Conservation (phyloP, 371 early-diverging fungal genomes). For the Conidiobolus incongruus region DNA sequence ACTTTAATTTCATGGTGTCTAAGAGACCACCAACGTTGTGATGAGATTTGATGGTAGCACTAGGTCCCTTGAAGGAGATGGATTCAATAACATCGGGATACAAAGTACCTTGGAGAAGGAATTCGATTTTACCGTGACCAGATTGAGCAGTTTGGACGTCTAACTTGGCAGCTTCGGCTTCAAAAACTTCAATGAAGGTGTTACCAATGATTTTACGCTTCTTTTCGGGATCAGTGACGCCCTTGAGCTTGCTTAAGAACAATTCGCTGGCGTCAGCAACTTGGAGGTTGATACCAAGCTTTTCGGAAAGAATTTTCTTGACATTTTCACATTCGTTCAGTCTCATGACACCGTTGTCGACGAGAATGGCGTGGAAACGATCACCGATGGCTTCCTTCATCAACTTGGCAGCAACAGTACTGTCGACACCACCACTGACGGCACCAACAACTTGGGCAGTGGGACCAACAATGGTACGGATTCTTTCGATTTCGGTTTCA, state of each 20-base stretch:
- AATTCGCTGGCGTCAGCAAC: slow-evolving; percentile 75
- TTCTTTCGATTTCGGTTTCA: slow-evolving; percentile 88
- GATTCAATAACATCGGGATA: slow-evolving; percentile 97
- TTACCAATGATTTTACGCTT: slow-evolving; percentile 97
- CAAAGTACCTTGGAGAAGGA: slow-evolving; percentile 90
- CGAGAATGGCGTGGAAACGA: slow-evolving; percentile 89
- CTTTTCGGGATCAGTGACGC: slow-evolving; percentile 84
- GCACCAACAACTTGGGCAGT: slow-evolving; percentile 89
- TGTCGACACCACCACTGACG: slow-evolving; percentile 91
- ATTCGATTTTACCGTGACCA: slow-evolving; percentile 56
- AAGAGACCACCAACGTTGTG: slow-evolving; percentile 95
- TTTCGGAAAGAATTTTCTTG: slow-evolving; percentile 57
- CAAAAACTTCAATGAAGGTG: slow-evolving; percentile 94
- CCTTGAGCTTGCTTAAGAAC: slow-evolving; percentile 69
- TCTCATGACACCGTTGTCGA: slow-evolving; percentile 97
- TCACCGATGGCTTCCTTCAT: slow-evolving; percentile 94
- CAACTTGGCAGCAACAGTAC: slow-evolving; percentile 87
- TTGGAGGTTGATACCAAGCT: slow-evolving; percentile 84
- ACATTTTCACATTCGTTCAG: slow-evolving; percentile 75
- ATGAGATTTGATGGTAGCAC: slow-evolving; percentile 95
- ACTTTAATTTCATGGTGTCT: slow-evolving; percentile 88
- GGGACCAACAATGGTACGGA: slow-evolving; percentile 74
- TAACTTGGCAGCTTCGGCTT: slow-evolving; percentile 71
- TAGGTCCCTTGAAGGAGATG: slow-evolving; percentile 95
- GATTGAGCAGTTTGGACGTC: slow-evolving; percentile 40